Base-by-base conservation (phyloP, 805 yeast species). In the Tetrapisispora pingtungensis region DNA sequence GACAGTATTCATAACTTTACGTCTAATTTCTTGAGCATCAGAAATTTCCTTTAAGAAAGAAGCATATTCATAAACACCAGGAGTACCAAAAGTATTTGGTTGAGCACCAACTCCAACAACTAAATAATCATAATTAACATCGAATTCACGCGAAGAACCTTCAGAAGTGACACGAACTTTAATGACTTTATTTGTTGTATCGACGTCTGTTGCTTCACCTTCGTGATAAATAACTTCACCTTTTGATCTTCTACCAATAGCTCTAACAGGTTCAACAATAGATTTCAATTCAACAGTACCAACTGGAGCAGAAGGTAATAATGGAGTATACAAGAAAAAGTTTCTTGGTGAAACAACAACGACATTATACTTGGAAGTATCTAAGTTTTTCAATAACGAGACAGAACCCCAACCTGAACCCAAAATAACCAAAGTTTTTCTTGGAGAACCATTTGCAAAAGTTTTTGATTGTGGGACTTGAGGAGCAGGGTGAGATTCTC, bases 361-460 rank as follows among this genome's bases (percentile, higher is more conserved):
- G 41, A 89, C 96, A 61, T 90, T 86, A 69, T 87, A 89, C 64
- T 81, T 72, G 40, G 89, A 71, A 35, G 96, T 82, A 64, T 89
- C 96, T 63, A 89, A 71, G 60, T 80, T 77, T 69, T 85, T 86
- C 67, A 89, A 73, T 49, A 88, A 69, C 7, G 96, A 80, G 43
- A 89, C 81, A 12, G 95, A 77, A 48, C 96, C 97, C 97, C 97
- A 89, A 44, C 97, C 97, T 19, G 95, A 80, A 49, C 94, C 94
- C 60, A 77, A 77, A 66, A 75, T 80, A 43, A 90, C 93, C 47
- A 70, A 43, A 18, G 70, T 69, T 57, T 69, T 69, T 49, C 67
- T 65, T 40, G 65, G 67, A 33, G 65, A 57, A 36, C 73, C 73
- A 50, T 70, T 71, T 40, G 72, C 68, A 49, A 75, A 70, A 15